Evolutionary conservation across 176 grass and related monocot genomes (phyloP).

Genomic region (Olyra latifolia): DNA sequence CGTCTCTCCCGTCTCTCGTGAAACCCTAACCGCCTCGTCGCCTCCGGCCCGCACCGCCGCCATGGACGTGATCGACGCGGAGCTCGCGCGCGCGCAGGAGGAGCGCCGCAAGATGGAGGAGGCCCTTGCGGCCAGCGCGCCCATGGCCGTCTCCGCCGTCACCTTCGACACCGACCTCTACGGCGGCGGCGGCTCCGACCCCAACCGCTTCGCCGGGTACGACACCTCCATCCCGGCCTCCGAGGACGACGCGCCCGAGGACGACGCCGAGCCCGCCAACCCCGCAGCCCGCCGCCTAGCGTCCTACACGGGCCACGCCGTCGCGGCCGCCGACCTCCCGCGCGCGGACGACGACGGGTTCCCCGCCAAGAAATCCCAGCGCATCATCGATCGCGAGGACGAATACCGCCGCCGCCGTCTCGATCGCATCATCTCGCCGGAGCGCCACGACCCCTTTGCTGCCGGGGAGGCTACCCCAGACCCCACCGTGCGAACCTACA

Average conservation of each 20-base stretch:
- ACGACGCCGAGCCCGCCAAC: constrained; percentile 36
- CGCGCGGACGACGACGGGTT: constrained; percentile 59
- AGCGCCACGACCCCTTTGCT: constrained; percentile 86
- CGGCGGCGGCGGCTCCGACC: constrained; percentile 61
- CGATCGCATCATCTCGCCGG: constrained; percentile 79
- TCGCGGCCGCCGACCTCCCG: constrained; percentile 69
- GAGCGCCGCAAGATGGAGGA: constrained; percentile 90
- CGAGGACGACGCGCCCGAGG: constrained; percentile 66
- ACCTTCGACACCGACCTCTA: constrained; percentile 96
- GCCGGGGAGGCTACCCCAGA: constrained; percentile 86
- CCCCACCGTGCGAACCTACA: constrained; percentile 74
- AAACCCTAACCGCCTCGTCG: constrained; percentile 18
- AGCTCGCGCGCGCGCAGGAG: constrained; percentile 83
- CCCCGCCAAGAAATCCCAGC: constrained; percentile 57
- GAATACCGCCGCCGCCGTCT: constrained; percentile 79
- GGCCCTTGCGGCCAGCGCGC: constrained; percentile 38
- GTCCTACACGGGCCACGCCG: constrained; percentile 70
- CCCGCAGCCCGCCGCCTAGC: constrained; percentile 68
- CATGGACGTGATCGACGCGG: constrained; percentile 82
- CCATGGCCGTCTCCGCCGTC: constrained; percentile 63
- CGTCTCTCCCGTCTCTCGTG: not conserved
- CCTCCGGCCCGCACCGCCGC: not conserved
- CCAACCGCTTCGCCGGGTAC: constrained; percentile 85
- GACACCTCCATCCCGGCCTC: constrained; percentile 87
- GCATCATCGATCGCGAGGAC: constrained; percentile 94